These are phyloP conservation scores for Cryptococcus sp. DNA, from an alignment of 1,284 basidiomycete species.

Conservation along the genomic window DNA sequence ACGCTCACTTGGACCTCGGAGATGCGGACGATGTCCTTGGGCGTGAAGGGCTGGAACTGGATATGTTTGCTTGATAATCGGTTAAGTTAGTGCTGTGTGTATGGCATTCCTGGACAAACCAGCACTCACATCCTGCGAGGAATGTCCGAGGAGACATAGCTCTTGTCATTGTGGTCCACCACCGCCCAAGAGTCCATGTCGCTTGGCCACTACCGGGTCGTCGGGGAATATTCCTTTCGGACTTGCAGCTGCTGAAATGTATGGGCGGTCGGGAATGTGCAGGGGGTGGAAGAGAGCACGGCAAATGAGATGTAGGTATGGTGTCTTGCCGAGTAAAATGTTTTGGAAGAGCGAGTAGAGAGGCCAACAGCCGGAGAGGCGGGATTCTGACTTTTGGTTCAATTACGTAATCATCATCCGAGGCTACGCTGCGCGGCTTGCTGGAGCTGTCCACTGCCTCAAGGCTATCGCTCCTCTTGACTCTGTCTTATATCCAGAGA, in stretches of 20 bases:
- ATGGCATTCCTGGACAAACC: background rate
- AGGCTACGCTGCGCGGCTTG: background rate
- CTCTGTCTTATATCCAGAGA: background rate
- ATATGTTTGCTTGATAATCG: constrained; percentile 69
- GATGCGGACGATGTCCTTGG: constrained; percentile 88
- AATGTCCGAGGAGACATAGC: constrained; percentile 77
- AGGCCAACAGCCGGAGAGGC: no score
- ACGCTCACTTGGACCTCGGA: constrained; percentile 93
- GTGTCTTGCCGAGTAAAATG: no score
- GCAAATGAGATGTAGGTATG: no score
- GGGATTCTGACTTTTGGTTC: no score
- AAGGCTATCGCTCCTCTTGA: no score
- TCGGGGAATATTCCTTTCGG: no score
- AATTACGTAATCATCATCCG: no score
- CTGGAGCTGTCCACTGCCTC: background rate
- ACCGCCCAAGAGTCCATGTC: constrained; percentile 21
- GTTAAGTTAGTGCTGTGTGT: no score
- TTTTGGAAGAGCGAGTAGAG: no score
- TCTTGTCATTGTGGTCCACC: constrained; percentile 57
- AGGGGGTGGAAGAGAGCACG: no score
- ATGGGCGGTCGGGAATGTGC: no score
- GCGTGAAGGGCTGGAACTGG: constrained; percentile 86
- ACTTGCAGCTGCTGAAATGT: no score
- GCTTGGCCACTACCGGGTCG: background rate
- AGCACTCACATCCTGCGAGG: constrained; percentile 82